Percentiles rank a stretch among this genome's conserved stretches.
Evolutionary conservation across 2,329 filamentous ascomycete species (phyloP).

Genomic region (Pseudogymnoascus sp.): DNA sequence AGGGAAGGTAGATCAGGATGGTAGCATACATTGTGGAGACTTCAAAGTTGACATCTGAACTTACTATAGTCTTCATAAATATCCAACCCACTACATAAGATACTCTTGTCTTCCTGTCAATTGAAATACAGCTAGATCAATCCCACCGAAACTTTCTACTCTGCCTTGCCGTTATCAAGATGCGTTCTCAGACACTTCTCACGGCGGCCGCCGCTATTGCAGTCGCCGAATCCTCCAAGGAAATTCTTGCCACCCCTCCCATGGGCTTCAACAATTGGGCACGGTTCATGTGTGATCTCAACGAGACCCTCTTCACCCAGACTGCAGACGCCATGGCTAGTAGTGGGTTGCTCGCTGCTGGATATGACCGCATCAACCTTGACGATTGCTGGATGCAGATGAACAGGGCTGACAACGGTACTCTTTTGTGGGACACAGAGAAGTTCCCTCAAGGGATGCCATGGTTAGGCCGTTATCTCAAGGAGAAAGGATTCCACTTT

Average conservation of each 20-base stretch:
- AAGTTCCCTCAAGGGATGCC: slow-evolving; percentile 52
- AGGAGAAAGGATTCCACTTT: slow-evolving; percentile 48
- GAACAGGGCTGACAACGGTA: slow-evolving; percentile 34
- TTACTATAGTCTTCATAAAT: not conserved
- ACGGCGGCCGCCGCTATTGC: not conserved
- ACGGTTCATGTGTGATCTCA: slow-evolving; percentile 37
- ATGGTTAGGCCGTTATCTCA: slow-evolving; percentile 43
- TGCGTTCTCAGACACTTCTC: not conserved
- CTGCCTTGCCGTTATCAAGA: not conserved
- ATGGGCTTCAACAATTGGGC: slow-evolving; percentile 45
- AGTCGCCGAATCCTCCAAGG: not conserved
- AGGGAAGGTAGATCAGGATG: not conserved
- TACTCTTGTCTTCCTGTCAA: not conserved
- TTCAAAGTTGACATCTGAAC: not conserved
- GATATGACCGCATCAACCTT: slow-evolving; percentile 48
- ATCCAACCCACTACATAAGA: not conserved
- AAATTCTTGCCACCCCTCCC: slow-evolving; percentile 29
- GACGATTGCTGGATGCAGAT: slow-evolving; percentile 51
- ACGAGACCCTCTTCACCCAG: slow-evolving; percentile 37
- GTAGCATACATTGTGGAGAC: not conserved
- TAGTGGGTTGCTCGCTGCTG: slow-evolving; percentile 35
- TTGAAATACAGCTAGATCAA: not conserved
- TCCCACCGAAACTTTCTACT: not conserved
- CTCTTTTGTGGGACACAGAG: slow-evolving; percentile 36
- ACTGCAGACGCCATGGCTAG: slow-evolving; percentile 36